Base-by-base conservation (phyloP, 208 protist genomes). In the Leishmania arabica region DNA sequence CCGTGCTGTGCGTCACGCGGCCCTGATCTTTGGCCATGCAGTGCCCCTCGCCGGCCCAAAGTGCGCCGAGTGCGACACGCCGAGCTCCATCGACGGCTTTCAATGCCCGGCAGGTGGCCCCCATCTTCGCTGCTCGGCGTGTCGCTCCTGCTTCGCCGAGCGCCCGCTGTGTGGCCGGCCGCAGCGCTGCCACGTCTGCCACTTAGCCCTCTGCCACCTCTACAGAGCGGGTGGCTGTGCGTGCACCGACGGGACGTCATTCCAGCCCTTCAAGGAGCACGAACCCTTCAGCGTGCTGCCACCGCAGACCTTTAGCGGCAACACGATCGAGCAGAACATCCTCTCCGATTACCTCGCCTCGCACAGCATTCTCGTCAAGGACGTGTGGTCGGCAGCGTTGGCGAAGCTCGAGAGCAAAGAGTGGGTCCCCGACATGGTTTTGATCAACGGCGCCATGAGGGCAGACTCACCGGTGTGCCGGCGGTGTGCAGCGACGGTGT, bases 131-230 rank as follows among this genome's bases (percentile, higher is more conserved):
- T 97, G 95, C 75, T 1, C 37, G 8, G 70, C 80, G 7, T 97
- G 94, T 77, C 17, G 74, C 34, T 24, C 42, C n/a, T 74, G 78
- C 31, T 98, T 96, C 76, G 90, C 95, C 0, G 87, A 95, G 51
- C 89, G 95, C 15, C 93, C 95, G 5, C 87, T 96, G 7, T 95
- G 91, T 56, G 83, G 78, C n/a, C 86, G 87, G 0, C 89, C 92
- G 65, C 93, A 97, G 84, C 82, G 87, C 34, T 97, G 96, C 84
- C 87, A 92, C 60, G 81, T 98, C 11, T 98, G 96, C 85, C 87
- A 77, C 49, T 60, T 68, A 1, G 85, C 94, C 11, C 93, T 89
- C 86, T 98, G 96, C 77, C 82, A 90, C 76, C 85, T 97, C 3
- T 98, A 98, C 88, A 90, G 84, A 8, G 83, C 74, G 40, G 90